Evolutionary conservation across 805 yeast genomes (phyloP).

Genomic region (Candida silvatica): DNA sequence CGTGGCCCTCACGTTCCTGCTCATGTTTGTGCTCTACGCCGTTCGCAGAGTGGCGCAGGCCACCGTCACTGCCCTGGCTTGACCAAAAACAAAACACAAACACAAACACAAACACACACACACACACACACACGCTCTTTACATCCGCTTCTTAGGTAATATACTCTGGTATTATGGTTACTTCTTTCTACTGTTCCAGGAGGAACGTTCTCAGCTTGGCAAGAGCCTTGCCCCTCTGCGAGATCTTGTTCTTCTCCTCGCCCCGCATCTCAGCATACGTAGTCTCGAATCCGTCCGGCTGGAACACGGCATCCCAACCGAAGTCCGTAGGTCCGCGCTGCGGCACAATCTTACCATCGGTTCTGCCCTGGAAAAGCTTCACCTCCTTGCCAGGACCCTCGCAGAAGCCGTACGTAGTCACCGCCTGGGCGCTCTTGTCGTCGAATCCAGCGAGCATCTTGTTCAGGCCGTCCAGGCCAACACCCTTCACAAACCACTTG

Average conservation of each 20-base stretch:
- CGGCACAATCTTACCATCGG: conserved; percentile 74
- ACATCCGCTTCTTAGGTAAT: too few relatives aligned
- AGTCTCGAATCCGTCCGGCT: conserved; percentile 66
- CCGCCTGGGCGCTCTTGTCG: conserved; percentile 78
- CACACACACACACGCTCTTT: too few relatives aligned
- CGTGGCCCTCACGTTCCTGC: conserved; percentile 25
- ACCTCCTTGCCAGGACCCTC: conserved; percentile 71
- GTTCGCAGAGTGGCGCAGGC: too few relatives aligned
- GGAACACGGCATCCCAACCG: conserved; percentile 93
- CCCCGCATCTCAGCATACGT: conserved; percentile 91
- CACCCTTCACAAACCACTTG: conserved; percentile 79
- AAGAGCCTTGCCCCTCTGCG: conserved; percentile 85
- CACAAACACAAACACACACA: too few relatives aligned
- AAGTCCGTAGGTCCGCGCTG: conserved; percentile 71
- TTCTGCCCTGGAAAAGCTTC: conserved; percentile 75
- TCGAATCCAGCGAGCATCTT: conserved; percentile 75
- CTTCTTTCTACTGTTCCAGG: conserved; percentile 6
- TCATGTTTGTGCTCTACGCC: conserved; percentile 26
- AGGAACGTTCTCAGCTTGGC: conserved; percentile 57
- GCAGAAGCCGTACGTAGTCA: conserved; percentile 88
- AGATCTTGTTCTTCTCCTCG: conserved; percentile 63
- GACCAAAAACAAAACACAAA: too few relatives aligned
- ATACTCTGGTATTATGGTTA: too few relatives aligned
- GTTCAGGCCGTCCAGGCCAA: conserved; percentile 73
- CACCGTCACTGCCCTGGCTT: too few relatives aligned